A percentile compares a stretch with the other conserved stretches of the same genome.
These are phyloP conservation scores for Trifolium repens DNA, from an alignment of 306 rosid species.

Conservation along the genomic window DNA sequence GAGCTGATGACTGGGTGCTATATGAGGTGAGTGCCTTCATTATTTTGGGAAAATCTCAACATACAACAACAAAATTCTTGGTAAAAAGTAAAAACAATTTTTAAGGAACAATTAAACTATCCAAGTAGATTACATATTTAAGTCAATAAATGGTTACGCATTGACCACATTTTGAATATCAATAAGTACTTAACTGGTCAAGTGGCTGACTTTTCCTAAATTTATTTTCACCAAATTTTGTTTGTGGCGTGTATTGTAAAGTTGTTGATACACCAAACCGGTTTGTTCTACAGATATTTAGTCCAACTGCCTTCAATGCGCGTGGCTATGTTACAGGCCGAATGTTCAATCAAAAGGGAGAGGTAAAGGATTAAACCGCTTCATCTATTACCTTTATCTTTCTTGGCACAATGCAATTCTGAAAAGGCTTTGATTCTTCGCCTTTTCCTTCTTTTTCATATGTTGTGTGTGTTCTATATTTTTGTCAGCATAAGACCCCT, in stretches of 20 bases:
- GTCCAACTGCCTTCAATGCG: conserved; percentile 63
- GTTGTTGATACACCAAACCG: conserved; percentile 38
- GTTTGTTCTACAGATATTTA: conserved; percentile 55
- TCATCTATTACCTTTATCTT: conserved; percentile 8
- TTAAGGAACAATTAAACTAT: conserved; percentile 28
- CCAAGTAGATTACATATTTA: background rate
- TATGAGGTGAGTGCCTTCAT: conserved; percentile 64
- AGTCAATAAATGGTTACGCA: conserved; percentile 21
- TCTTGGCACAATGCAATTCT: conserved; percentile 15
- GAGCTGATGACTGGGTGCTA: conserved; percentile 93
- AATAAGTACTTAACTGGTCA: conserved; percentile 12
- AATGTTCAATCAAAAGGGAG: conserved; percentile 88
- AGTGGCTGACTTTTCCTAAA: background rate
- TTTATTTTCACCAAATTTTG: background rate
- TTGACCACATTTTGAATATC: conserved; percentile 10
- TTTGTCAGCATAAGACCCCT: conserved; percentile 12
- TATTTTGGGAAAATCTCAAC: conserved; percentile 6
- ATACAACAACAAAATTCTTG: background rate
- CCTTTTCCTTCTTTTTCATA: background rate
- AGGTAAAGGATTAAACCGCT: conserved; percentile 57
- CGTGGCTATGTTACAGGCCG: conserved; percentile 74
- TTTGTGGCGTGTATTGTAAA: background rate
- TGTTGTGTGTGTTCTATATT: background rate
- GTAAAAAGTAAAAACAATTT: conserved; percentile 14
- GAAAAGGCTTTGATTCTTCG: background rate